phyloP scores from a whole-genome alignment of 768 basidiomycete species.

The Cantharellus cinnabarinus region DNA sequence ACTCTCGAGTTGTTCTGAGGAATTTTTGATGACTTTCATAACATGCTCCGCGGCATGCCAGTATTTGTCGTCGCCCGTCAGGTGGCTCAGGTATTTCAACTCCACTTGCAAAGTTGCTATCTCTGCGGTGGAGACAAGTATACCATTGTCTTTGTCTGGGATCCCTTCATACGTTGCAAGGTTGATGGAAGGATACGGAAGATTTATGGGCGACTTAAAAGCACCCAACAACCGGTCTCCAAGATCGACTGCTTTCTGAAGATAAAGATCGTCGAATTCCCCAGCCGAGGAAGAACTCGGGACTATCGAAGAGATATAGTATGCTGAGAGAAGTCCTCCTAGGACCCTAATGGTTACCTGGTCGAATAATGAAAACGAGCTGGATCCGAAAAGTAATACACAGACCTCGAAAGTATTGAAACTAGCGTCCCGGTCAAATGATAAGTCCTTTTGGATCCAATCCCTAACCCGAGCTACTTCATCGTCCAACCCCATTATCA shows the following conservation, averaged over 20 bases:
- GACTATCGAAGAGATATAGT: conserved; percentile 39
- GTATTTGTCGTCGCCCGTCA: conserved; percentile 60
- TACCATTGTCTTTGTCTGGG: conserved; percentile 35
- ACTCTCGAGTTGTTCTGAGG: conserved; percentile 28
- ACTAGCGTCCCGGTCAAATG: conserved; percentile 54
- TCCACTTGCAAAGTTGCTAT: conserved; percentile 80
- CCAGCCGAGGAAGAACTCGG: conserved; percentile 10
- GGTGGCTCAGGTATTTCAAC: conserved; percentile 62
- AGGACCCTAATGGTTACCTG: conserved; percentile 85
- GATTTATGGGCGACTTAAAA: conserved; percentile 63
- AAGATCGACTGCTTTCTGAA: conserved; percentile 62
- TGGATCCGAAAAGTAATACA: neutral
- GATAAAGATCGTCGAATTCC: conserved; percentile 37
- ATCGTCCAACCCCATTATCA: conserved; percentile 61
- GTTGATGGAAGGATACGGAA: conserved; percentile 69
- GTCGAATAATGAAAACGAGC: neutral
- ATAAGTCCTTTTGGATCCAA: conserved; percentile 53
- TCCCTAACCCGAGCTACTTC: conserved; percentile 59
- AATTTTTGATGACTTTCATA: conserved; percentile 45
- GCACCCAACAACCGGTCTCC: conserved; percentile 67
- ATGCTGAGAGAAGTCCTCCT: conserved; percentile 74
- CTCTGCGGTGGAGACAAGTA: conserved; percentile 62
- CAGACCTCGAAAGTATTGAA: conserved; percentile 85
- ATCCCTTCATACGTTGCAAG: conserved; percentile 39
- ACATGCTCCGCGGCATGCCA: conserved; percentile 66